Evolutionary conservation across 2,329 filamentous ascomycete genomes (phyloP).

Genomic region (Alternaria brassicae): DNA sequence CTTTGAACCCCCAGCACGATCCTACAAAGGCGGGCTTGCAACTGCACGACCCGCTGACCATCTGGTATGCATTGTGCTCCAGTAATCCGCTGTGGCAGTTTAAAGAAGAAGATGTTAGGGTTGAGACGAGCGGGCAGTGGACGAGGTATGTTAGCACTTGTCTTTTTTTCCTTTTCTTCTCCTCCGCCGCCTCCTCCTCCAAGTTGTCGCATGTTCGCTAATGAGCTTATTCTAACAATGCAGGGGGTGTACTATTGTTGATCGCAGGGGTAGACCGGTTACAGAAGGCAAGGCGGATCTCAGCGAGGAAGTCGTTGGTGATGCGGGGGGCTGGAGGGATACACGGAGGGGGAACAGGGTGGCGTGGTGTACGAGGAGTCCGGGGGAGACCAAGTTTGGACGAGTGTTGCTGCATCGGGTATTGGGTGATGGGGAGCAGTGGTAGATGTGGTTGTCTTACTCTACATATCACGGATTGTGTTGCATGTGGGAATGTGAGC

Average conservation of each 20-base stretch:
- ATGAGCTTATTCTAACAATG: too few relatives aligned
- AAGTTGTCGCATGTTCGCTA: too few relatives aligned
- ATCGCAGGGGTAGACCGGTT: conserved; percentile 69
- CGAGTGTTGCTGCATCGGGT: conserved; percentile 69
- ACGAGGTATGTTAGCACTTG: conserved; percentile 56
- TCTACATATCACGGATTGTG: too few relatives aligned
- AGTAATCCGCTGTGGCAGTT: conserved; percentile 45
- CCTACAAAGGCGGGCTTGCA: conserved; percentile 50
- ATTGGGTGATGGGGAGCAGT: conserved; percentile 56
- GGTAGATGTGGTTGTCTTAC: neutral
- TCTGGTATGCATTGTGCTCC: conserved; percentile 47
- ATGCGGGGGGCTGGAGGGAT: conserved; percentile 80
- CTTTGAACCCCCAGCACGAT: conserved; percentile 47
- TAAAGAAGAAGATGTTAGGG: conserved; percentile 74
- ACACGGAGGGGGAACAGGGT: conserved; percentile 78
- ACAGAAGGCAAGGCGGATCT: conserved; percentile 46
- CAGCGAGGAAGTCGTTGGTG: conserved; percentile 65
- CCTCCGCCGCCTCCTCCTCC: too few relatives aligned
- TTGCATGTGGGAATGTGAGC: too few relatives aligned
- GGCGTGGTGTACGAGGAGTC: conserved; percentile 72
- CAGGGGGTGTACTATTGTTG: conserved; percentile 84
- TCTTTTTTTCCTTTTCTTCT: too few relatives aligned
- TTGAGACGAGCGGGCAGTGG: conserved; percentile 94
- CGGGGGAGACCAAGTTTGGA: conserved; percentile 72
- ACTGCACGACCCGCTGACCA: conserved; percentile 56